phyloP scores from a whole-genome alignment of 225 moss, liverwort and hornwort species.

The Physcomitrellopsis africana region DNA sequence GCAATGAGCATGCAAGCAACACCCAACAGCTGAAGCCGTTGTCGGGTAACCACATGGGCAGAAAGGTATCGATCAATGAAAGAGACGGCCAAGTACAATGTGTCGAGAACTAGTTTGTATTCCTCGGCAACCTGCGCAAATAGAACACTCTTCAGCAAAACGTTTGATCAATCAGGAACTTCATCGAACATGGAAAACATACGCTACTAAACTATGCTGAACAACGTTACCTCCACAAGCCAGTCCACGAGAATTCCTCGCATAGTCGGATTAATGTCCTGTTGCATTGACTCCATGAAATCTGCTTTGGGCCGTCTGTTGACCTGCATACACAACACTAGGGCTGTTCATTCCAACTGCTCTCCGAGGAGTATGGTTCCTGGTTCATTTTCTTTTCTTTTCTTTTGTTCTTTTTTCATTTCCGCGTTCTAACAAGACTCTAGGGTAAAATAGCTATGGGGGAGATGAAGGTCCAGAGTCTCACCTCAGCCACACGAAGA shows the following conservation, averaged over 20 bases:
- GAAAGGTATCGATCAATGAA: constrained; percentile 96
- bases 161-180: not conserved
- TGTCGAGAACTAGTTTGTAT: constrained; percentile 92
- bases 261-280: constrained; percentile 94
- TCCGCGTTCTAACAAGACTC: not conserved
- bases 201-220: not conserved
- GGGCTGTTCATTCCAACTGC: not conserved
- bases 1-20: constrained; percentile 99
- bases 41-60: constrained; percentile 71
- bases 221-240: constrained; percentile 77
- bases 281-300: constrained; percentile 90
- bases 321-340: constrained; percentile 33
- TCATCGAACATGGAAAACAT: no score
- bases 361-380: not conserved
- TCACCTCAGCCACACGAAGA: constrained; percentile 92
- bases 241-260: constrained; percentile 95
- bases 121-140: constrained; percentile 80
- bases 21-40: constrained; percentile 89
- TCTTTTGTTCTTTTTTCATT: no score
- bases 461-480: not conserved
- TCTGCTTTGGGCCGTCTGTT: constrained; percentile 82
- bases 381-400: no score
- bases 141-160: not conserved
- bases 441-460: not conserved
- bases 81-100: constrained; percentile 83